These are phyloP conservation scores for Lentinus polychrous DNA, from an alignment of 1,284 basidiomycete genomes.

Conservation along the genomic window DNA sequence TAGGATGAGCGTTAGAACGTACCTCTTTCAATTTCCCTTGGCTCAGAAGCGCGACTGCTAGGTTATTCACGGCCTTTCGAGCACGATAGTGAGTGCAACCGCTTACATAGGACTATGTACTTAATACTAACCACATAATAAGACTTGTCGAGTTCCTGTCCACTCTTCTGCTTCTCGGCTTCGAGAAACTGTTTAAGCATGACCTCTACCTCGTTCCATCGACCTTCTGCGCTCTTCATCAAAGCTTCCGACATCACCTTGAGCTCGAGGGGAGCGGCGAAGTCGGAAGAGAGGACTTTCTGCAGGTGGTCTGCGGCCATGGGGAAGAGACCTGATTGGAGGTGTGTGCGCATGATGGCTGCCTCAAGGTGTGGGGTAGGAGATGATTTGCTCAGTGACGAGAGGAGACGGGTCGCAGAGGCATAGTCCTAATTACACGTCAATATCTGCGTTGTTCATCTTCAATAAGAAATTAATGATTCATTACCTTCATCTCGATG, in stretches of 20 bases:
- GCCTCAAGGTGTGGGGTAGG: constrained; percentile 52
- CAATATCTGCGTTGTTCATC: not conserved
- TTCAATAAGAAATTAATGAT: not conserved
- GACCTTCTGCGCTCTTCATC: constrained; percentile 55
- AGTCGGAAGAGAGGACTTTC: constrained; percentile 37
- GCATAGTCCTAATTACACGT: constrained; percentile 47
- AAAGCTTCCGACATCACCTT: constrained; percentile 60
- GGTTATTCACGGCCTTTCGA: constrained; percentile 67
- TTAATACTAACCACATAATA: constrained; percentile 47
- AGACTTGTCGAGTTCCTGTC: constrained; percentile 34
- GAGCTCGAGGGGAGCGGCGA: constrained; percentile 29
- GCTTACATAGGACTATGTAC: not conserved
- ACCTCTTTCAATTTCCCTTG: constrained; percentile 69
- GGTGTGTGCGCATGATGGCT: constrained; percentile 64
- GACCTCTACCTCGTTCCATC: constrained; percentile 51
- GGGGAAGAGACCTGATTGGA: constrained; percentile 60
- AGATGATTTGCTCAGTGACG: constrained; percentile 3
- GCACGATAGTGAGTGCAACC: not conserved
- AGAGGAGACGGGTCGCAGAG: constrained; percentile 55
- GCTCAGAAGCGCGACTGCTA: constrained; percentile 62
- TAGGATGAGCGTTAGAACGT: not conserved
- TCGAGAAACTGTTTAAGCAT: constrained; percentile 38
- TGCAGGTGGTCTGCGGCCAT: constrained; percentile 50
- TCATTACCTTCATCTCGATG: constrained; percentile 49
- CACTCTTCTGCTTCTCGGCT: not conserved